These are phyloP conservation scores for Eruca vesicaria DNA, from an alignment of 441 rosid genomes.

Conservation along the genomic window DNA sequence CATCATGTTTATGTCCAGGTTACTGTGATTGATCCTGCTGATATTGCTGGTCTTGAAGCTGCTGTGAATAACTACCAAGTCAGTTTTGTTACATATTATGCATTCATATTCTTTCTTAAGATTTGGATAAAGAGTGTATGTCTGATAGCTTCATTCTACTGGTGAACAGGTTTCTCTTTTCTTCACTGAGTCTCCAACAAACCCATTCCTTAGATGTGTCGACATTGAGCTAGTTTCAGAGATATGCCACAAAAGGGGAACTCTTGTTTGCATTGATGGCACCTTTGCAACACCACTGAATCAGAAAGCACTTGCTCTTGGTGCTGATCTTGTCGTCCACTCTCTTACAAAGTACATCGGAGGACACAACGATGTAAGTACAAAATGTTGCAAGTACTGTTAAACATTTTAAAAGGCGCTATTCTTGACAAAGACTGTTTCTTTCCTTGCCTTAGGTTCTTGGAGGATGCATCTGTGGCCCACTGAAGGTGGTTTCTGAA, in stretches of 20 bases:
- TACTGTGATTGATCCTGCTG: conserved; percentile 96
- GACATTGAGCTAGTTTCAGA: conserved; percentile 87
- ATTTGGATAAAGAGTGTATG: not conserved
- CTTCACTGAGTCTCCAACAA: conserved; percentile 95
- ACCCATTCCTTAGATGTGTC: conserved; percentile 94
- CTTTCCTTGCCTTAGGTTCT: conserved; percentile 59
- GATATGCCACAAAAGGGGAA: conserved; percentile 86
- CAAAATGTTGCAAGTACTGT: conserved; percentile 13
- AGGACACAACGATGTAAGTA: conserved; percentile 94
- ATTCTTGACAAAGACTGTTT: not conserved
- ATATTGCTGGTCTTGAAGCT: conserved; percentile 68
- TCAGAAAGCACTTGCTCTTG: conserved; percentile 91
- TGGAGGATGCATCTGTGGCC: conserved; percentile 91
- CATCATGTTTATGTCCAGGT: conserved; percentile 54
- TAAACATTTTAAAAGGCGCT: not conserved
- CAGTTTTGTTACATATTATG: conserved; percentile 28
- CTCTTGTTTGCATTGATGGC: conserved; percentile 95
- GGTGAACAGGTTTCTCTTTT: conserved; percentile 79
- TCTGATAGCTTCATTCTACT: conserved; percentile 1
- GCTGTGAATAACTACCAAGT: conserved; percentile 74
- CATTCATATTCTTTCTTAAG: not conserved
- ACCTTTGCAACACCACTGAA: conserved; percentile 98
- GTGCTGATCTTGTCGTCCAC: conserved; percentile 95
- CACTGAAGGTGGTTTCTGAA: conserved; percentile 61
- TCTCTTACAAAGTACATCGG: conserved; percentile 93